Conservation (phyloP, 768 basidiomycete genomes). For the Xerocomellus amylosporus region DNA sequence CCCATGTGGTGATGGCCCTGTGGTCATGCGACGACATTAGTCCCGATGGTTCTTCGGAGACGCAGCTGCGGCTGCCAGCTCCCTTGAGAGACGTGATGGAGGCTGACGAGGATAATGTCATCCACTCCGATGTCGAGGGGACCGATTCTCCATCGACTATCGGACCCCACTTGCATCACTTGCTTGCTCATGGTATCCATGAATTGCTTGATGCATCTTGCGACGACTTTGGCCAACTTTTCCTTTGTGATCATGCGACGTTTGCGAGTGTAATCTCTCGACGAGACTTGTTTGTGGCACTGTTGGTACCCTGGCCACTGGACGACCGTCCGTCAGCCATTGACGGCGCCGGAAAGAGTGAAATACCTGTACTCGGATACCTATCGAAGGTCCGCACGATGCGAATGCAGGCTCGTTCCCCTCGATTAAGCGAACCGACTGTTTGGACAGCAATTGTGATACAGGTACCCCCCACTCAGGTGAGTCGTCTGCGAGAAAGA, state of each 20-base stretch:
- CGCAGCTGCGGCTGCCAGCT: constrained; percentile 76
- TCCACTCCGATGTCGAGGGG: constrained; percentile 1
- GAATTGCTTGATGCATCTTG: constrained; percentile 49
- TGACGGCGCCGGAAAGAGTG: background rate
- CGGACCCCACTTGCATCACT: constrained; percentile 5
- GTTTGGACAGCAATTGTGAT: constrained; percentile 53
- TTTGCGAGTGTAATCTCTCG: constrained; percentile 64
- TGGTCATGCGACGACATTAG: background rate
- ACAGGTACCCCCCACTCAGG: constrained; percentile 58
- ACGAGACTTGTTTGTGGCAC: constrained; percentile 69
- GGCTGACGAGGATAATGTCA: constrained; percentile 54
- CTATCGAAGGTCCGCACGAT: constrained; percentile 67
- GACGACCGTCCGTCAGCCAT: background rate
- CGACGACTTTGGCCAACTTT: constrained; percentile 69
- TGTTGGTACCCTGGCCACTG: constrained; percentile 76
- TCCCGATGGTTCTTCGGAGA: constrained; percentile 27
- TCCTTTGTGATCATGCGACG: constrained; percentile 66
- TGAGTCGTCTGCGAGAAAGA: constrained; percentile 52
- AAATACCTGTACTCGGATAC: constrained; percentile 62
- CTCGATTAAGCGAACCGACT: constrained; percentile 46
- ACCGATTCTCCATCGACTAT: constrained; percentile 18
- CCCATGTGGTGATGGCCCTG: background rate
- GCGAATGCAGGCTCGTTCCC: constrained; percentile 62
- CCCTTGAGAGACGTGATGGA: constrained; percentile 76
- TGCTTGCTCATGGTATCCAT: constrained; percentile 4